phyloP scores from a whole-genome alignment of 495 filamentous ascomycete species.

The Letharia columbiana region DNA sequence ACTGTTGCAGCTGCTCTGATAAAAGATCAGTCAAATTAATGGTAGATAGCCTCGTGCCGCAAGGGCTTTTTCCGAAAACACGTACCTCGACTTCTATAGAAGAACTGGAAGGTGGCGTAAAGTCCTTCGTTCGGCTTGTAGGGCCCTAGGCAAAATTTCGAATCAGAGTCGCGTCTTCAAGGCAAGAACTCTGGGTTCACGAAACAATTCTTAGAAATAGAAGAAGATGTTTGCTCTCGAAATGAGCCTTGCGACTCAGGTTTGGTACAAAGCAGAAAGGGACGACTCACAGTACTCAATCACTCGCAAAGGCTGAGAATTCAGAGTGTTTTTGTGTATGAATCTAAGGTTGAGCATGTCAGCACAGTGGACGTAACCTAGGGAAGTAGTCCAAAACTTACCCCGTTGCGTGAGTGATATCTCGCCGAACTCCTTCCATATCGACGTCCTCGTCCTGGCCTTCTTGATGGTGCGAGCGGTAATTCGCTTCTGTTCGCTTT shows the following conservation, averaged over 20 bases:
- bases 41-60: not conserved
- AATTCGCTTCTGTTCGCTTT: conserved; percentile 12
- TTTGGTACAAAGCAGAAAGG: not conserved
- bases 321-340: not conserved
- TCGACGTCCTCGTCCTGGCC: conserved; percentile 21
- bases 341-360: not conserved
- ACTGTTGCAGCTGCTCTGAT: conserved; percentile 19
- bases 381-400: not conserved
- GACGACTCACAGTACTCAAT: conserved; percentile 4
- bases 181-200: not conserved
- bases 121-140: conserved; percentile 17
- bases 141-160: not conserved
- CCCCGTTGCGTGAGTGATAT: conserved; percentile 25
- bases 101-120: conserved; percentile 27
- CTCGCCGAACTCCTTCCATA: conserved; percentile 5
- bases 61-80: not conserved
- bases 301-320: conserved; percentile 1
- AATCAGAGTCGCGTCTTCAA: not conserved
- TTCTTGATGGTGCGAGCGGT: conserved; percentile 12
- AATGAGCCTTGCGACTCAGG: not conserved
- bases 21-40: not conserved
- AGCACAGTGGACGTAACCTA: not conserved
- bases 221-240: not conserved
- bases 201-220: not conserved
- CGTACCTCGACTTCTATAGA: conserved; percentile 27